A percentile compares a stretch with the other conserved stretches of the same genome.
Evolutionary conservation across 2,329 filamentous ascomycete species (phyloP).

Genomic region (Sporothrix pseudoabietina): DNA sequence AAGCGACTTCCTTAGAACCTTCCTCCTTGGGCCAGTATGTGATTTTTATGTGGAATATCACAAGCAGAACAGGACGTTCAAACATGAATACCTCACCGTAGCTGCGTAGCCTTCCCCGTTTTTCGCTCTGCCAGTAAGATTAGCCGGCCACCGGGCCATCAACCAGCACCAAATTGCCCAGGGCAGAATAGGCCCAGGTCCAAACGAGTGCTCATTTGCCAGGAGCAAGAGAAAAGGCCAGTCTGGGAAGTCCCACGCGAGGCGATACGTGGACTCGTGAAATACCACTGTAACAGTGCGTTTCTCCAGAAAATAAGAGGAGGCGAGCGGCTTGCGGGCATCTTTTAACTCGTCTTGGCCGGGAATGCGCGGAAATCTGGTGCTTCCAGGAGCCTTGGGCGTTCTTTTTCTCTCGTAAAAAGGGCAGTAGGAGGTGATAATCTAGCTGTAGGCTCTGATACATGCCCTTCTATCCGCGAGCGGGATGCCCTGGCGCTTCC

Average conservation of each 20-base stretch:
- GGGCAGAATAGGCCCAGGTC: neutral
- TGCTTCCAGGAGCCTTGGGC: constrained; percentile 5
- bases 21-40: neutral
- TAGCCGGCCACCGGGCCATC: neutral
- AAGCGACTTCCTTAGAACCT: neutral
- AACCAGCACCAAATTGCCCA: constrained; percentile 1
- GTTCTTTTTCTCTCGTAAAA: neutral
- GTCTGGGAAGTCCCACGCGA: constrained; percentile 15
- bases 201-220: neutral
- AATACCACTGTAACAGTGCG: neutral
- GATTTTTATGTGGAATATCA: neutral
- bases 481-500: neutral
- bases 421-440: neutral
- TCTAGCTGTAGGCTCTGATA: neutral
- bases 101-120: neutral
- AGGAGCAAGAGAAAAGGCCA: neutral
- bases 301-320: neutral
- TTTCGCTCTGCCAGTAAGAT: neutral
- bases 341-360: neutral
- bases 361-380: neutral
- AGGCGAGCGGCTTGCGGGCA: neutral
- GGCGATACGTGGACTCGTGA: neutral
- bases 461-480: neutral
- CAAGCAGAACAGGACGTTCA: neutral
- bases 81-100: neutral